Evolutionary conservation across 495 filamentous ascomycete genomes (phyloP).

Genomic region (Talaromyces stipitatus): DNA sequence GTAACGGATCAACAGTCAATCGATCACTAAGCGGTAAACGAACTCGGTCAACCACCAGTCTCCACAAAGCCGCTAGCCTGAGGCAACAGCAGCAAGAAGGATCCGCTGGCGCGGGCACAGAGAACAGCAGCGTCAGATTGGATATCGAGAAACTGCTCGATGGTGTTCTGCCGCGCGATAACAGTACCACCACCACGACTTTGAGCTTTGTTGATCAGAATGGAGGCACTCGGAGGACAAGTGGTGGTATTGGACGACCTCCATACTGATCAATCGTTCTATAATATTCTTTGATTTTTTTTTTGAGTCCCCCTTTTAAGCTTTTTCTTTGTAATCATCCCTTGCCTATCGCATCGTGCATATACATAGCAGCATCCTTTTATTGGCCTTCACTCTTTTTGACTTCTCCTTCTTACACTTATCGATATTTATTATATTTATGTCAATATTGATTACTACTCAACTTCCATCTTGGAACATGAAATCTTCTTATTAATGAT

Average conservation of each 20-base stretch:
- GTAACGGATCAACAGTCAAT: slow-evolving; percentile 8
- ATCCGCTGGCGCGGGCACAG: neutral
- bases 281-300: neutral
- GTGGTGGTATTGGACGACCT: slow-evolving; percentile 32
- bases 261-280: slow-evolving; percentile 24
- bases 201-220: neutral
- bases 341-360: neutral
- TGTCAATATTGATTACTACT: neutral
- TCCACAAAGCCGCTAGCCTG: slow-evolving; percentile 19
- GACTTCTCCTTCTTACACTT: neutral
- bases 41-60: slow-evolving; percentile 30
- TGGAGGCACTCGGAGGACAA: slow-evolving; percentile 18
- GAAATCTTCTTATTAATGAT: too few relatives aligned
- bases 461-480: neutral
- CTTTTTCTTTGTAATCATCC: neutral
- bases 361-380: neutral
- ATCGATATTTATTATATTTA: neutral
- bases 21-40: slow-evolving; percentile 27
- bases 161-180: slow-evolving; percentile 25
- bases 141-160: slow-evolving; percentile 32
- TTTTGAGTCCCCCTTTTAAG: neutral
- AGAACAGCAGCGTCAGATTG: slow-evolving; percentile 18
- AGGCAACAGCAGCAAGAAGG: slow-evolving; percentile 5
- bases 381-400: neutral
- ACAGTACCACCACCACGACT: neutral